Base-by-base conservation (phyloP, 345 rosid genomes). In the Citrus maxima region DNA sequence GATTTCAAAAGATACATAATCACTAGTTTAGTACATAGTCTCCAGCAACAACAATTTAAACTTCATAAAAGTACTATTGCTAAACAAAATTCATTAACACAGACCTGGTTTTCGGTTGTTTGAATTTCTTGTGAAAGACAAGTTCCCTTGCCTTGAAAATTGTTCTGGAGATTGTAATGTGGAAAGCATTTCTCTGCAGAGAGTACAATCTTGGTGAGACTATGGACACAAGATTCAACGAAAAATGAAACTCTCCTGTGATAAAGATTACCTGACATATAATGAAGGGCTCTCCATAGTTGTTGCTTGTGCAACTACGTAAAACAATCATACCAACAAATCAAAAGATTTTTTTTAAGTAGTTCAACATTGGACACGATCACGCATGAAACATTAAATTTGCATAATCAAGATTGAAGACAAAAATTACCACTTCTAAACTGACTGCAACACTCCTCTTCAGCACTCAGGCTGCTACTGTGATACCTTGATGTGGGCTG, bases 281-380 rank as follows among this genome's bases (percentile, higher is more conserved):
- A 80, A 67, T 22, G 85, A 79, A 54, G 87, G 81, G 70, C 80
- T 81, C 40, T 88, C 84, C 73, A 38, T 77, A 68, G 77, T 83
- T 72, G 87, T 84, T 82, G 83, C 82, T 77, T 79, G 88, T 75
- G 83, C 81, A 80, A 84, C 94, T 84, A 70, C 61, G 75, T 32
- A 55, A 34, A 35, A 58, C 38, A 35, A 77, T 42, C 37, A 71
- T 3, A 78, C 4, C 1, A 46, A 19, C 18, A 73, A 76, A n/a
- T 76, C 54, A 68, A 62, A 27, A 81, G 35, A 3, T 59, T 70
- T 54, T 51, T 62, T 62, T 2, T 7, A 1, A 40, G 8, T 24
- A 24, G 9, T 42, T 32, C 35, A 61, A 61, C 37, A 75, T 40
- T 42, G 40, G 58, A 40, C 37, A 22, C 54, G 22, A 61, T 19